A percentile compares a stretch with the other conserved stretches of the same genome.
These are phyloP conservation scores for Cladophialophora yegresii DNA, from an alignment of 2,329 filamentous ascomycete species.

Conservation along the genomic window DNA sequence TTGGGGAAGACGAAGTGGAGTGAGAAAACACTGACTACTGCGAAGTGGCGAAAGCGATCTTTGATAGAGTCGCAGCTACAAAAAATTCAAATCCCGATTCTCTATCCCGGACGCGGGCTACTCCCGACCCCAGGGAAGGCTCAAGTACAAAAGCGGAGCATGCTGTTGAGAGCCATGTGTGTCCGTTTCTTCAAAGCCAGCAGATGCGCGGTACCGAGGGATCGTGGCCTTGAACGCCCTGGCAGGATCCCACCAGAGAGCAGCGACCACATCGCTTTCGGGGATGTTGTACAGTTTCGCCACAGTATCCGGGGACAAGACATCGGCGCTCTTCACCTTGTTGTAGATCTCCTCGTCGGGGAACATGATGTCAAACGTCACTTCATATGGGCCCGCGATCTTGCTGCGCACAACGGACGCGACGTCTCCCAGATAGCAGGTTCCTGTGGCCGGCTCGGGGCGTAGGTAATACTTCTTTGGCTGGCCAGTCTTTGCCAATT, in stretches of 20 bases:
- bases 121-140: slow-evolving; percentile 19
- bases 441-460: slow-evolving; percentile 15
- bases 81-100: not conserved
- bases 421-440: slow-evolving; percentile 40
- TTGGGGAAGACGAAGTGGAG: not conserved
- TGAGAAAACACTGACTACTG: not conserved
- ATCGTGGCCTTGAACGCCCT: slow-evolving; percentile 53
- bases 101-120: not conserved
- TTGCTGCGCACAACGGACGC: slow-evolving; percentile 53
- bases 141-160: slow-evolving; percentile 41
- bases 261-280: slow-evolving; percentile 40
- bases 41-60: not conserved
- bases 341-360: slow-evolving; percentile 41
- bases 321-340: slow-evolving; percentile 42
- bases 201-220: slow-evolving; percentile 40
- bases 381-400: slow-evolving; percentile 55
- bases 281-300: slow-evolving; percentile 38
- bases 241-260: slow-evolving; percentile 50
- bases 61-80: not conserved
- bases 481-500: not conserved
- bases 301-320: slow-evolving; percentile 41
- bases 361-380: slow-evolving; percentile 58
- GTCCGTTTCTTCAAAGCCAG: slow-evolving; percentile 45
- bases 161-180: slow-evolving; percentile 48
- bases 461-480: slow-evolving; percentile 15